phyloP scores from a whole-genome alignment of 139 green algal species.

The Astrephomene gubernaculifera region DNA sequence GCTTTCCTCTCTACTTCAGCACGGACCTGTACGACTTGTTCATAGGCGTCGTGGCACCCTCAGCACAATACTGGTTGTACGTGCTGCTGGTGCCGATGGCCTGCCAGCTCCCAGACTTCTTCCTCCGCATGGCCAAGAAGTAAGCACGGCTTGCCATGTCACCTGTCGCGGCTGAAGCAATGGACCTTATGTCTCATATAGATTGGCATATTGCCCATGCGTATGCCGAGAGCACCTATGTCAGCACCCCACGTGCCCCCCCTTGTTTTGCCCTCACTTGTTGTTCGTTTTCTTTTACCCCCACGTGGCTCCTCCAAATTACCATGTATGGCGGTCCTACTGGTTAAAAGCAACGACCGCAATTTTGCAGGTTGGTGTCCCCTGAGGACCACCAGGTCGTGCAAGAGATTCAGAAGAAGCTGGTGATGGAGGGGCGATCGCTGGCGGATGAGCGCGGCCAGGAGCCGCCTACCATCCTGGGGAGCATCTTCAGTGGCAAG shows the following conservation, averaged over 20 bases:
- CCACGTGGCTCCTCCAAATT: no score
- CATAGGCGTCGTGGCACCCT: slow-evolving; percentile 54
- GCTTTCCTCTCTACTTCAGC: slow-evolving; percentile 63
- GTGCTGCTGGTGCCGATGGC: slow-evolving; percentile 62
- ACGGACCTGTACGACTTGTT: slow-evolving; percentile 73
- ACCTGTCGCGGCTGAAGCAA: no score
- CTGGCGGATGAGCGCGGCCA: not conserved
- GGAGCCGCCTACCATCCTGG: not conserved
- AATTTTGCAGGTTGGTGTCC: slow-evolving; percentile 58
- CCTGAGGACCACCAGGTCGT: slow-evolving; percentile 66
- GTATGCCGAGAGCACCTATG: no score
- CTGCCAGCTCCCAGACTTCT: slow-evolving; percentile 72
- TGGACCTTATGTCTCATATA: no score
- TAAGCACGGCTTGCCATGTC: no score
- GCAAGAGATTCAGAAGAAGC: slow-evolving; percentile 62
- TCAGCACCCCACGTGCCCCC: no score
- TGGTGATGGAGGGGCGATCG: not conserved
- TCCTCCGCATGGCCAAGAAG: slow-evolving; percentile 51
- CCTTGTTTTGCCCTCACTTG: no score
- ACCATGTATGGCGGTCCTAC: no score
- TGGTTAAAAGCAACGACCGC: no score
- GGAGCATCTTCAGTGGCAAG: not conserved
- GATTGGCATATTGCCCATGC: no score
- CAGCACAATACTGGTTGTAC: slow-evolving; percentile 73
- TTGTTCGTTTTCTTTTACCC: no score